phyloP scores from a whole-genome alignment of 805 yeast genomes.

The Maudiozyma bulderi region DNA sequence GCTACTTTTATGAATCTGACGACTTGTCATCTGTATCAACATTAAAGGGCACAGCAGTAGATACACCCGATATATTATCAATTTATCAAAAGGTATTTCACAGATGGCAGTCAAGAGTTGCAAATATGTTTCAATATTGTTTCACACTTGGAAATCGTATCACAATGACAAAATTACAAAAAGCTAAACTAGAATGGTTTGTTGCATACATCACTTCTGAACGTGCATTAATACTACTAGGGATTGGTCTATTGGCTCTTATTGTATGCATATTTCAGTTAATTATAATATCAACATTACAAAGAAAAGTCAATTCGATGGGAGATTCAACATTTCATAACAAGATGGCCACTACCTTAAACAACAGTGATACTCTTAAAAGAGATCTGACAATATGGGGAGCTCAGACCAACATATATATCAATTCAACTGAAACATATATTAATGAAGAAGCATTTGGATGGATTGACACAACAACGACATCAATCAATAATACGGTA shows the following conservation, averaged over 20 bases:
- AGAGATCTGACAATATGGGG: slow-evolving; percentile 41
- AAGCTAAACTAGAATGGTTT: slow-evolving; percentile 29
- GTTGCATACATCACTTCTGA: slow-evolving; percentile 40
- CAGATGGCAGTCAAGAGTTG: slow-evolving; percentile 12
- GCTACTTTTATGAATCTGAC: background rate
- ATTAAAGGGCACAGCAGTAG: background rate
- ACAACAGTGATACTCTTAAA: slow-evolving; percentile 16
- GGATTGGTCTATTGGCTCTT: slow-evolving; percentile 50
- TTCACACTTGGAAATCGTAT: background rate
- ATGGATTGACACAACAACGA: slow-evolving; percentile 50
- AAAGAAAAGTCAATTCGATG: slow-evolving; percentile 1
- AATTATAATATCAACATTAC: slow-evolving; percentile 31
- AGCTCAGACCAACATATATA: slow-evolving; percentile 43
- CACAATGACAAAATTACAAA: background rate
- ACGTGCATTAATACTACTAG: slow-evolving; percentile 40
- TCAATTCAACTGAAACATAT: slow-evolving; percentile 37
- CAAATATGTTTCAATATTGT: slow-evolving; percentile 4
- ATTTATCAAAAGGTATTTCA: slow-evolving; percentile 16
- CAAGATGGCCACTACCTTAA: background rate
- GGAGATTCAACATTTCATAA: background rate
- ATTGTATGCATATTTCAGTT: slow-evolving; percentile 46
- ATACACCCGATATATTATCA: slow-evolving; percentile 11
- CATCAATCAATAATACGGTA: slow-evolving; percentile 51
- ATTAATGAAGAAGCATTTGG: slow-evolving; percentile 62
- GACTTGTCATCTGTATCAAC: background rate